These are phyloP conservation scores for Saccharomycopsis babjevae DNA, from an alignment of 805 yeast species.

Conservation along the genomic window DNA sequence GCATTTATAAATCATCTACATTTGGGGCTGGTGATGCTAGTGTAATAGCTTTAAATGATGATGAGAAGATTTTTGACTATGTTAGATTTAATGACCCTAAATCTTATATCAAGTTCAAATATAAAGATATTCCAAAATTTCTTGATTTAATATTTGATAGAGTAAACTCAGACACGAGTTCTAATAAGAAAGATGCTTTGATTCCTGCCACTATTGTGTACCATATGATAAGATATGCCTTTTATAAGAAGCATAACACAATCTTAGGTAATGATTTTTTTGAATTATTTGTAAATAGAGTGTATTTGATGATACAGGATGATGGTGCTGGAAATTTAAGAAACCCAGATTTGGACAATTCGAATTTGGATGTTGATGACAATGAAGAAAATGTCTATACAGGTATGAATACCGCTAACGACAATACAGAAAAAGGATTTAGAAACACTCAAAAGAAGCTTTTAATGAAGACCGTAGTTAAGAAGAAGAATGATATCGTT, in stretches of 20 bases:
- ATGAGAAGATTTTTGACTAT: constrained; percentile 6
- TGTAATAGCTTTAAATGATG: not conserved
- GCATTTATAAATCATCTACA: not conserved
- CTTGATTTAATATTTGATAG: constrained; percentile 49
- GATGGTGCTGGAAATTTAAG: not conserved
- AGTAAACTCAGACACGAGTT: constrained; percentile 34
- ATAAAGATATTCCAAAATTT: constrained; percentile 64
- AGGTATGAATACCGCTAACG: not conserved
- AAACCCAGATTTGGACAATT: not conserved
- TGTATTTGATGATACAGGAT: constrained; percentile 13
- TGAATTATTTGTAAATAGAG: constrained; percentile 29
- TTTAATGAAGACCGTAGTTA: not conserved
- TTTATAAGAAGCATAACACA: constrained; percentile 42
- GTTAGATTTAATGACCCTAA: constrained; percentile 23
- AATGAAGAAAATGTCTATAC: not conserved
- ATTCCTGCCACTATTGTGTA: constrained; percentile 62
- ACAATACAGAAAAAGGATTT: not conserved
- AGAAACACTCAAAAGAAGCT: not conserved
- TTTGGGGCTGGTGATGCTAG: not conserved
- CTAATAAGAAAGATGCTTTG: constrained; percentile 38
- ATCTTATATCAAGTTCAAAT: constrained; percentile 53
- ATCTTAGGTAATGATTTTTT: constrained; percentile 49
- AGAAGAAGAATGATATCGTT: constrained; percentile 42
- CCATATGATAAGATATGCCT: constrained; percentile 63
- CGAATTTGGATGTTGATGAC: not conserved